Evolutionary conservation across 306 rosid genomes (phyloP), one percentile per base, ranked within the genome.

Genomic region (Sesbania bispinosa): DNA sequence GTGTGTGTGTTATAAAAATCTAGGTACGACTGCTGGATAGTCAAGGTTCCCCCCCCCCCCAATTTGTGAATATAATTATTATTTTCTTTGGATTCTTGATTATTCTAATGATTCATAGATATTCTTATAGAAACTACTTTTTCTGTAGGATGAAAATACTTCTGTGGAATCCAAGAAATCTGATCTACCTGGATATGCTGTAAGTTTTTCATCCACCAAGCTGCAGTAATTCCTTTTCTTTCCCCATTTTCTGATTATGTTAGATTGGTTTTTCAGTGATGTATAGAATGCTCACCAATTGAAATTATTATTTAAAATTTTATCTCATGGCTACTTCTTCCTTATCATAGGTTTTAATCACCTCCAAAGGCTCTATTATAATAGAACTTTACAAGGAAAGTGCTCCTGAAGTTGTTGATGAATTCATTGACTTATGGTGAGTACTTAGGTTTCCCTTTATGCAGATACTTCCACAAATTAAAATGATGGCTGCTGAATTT

Each of bases 351-450:
- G 83, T 85, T 71, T 71, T 92, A 62, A 88, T 75, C 72, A 92
- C 96, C 19, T 85, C 98, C 14, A 92, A 89, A 84, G 98, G 98
- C 62, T 63, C 81, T 78, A 78, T 92, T 4, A 70, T 76, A 20
- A 82, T 86, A 57, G 93, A 89, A 77, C 96, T 92, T 52, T 70
- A 62, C 81, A 92, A 89, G 88, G 96, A 92, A 16, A 88, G 87
- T 65, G 84, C 91, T 74, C 96, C 96, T 51, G 98, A 92, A 77
- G 92, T 86, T 71, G 98, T 92, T 67, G 98, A 92, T 65, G 92
- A 90, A 85, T 92, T 92, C 87, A 85, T 90, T 51, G 96, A 92
- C 81, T 84, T 88, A 67, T 86, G 98, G 98, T 92, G 74, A 85
- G 98, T 88, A 54, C 60, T 60, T 29, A 11, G 15, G 26, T 6